These are phyloP conservation scores for Sisymbrium altissimum DNA, from an alignment of 345 rosid genomes.

Conservation along the genomic window DNA sequence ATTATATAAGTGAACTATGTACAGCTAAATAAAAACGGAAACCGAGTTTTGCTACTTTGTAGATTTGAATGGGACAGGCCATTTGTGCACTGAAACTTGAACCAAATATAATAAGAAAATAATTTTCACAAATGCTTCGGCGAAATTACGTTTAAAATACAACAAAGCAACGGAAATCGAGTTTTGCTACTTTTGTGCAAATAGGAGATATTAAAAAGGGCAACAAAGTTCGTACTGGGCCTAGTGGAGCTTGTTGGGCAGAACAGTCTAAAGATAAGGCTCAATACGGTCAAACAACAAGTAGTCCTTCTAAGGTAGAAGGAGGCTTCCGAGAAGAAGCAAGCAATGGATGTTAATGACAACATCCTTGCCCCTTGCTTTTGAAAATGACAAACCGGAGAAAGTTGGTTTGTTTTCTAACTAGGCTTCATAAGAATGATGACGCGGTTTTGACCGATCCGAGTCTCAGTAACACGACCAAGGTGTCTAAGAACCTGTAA, in stretches of 20 bases:
- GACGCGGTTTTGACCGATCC: constrained; percentile 75
- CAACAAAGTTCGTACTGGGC: neutral
- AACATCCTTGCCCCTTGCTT: neutral
- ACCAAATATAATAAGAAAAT: constrained; percentile 4
- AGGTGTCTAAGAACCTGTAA: constrained; percentile 88
- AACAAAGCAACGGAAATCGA: constrained; percentile 20
- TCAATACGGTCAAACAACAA: neutral
- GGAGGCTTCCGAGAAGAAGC: neutral
- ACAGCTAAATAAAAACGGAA: constrained; percentile 16
- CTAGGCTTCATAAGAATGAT: constrained; percentile 66
- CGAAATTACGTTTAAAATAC: neutral
- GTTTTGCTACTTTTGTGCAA: constrained; percentile 30
- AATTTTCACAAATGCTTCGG: neutral
- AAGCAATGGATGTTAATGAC: neutral
- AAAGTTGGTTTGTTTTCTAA: constrained; percentile 27
- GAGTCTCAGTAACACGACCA: constrained; percentile 74
- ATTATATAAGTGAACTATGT: neutral
- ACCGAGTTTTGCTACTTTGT: constrained; percentile 23
- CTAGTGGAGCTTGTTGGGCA: neutral
- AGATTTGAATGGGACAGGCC: constrained; percentile 24
- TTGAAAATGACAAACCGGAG: neutral
- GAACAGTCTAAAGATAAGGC: neutral
- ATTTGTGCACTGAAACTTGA: constrained; percentile 35
- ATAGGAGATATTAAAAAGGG: neutral
- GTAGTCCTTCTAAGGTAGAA: neutral